These are phyloP conservation scores for Staphylotrichum longicolle DNA, from an alignment of 495 filamentous ascomycete genomes.

Conservation along the genomic window DNA sequence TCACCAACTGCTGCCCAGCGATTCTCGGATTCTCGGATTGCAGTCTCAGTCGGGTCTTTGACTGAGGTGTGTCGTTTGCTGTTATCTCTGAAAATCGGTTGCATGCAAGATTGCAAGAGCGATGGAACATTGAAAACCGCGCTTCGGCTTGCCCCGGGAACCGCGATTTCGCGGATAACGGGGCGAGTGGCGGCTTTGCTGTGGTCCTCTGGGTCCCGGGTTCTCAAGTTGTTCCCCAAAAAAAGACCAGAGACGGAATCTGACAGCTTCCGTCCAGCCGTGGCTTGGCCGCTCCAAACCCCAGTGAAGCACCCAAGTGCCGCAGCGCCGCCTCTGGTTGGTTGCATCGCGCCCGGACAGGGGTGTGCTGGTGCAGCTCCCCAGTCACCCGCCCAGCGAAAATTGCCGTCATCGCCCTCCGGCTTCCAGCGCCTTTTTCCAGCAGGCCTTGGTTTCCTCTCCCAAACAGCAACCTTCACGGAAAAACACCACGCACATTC, in stretches of 20 bases:
- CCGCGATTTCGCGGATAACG: background rate
- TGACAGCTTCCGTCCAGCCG: slow-evolving; percentile 25
- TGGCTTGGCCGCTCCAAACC: slow-evolving; percentile 18
- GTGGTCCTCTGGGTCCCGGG: background rate
- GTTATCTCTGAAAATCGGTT: too few relatives aligned
- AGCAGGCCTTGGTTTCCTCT: slow-evolving; percentile 8
- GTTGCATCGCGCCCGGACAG: slow-evolving; percentile 13
- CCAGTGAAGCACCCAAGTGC: slow-evolving; percentile 11
- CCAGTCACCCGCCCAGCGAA: slow-evolving; percentile 16
- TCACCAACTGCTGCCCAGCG: too few relatives aligned
- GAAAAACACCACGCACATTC: background rate
- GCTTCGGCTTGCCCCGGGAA: slow-evolving; percentile 13
- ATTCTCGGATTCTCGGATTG: too few relatives aligned
- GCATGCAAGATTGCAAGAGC: too few relatives aligned
- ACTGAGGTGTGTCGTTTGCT: too few relatives aligned
- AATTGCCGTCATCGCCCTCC: slow-evolving; percentile 28
- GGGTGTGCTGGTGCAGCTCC: slow-evolving; percentile 2
- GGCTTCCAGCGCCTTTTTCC: slow-evolving; percentile 19
- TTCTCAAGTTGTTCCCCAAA: background rate
- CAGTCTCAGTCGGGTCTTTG: too few relatives aligned
- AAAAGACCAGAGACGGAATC: background rate
- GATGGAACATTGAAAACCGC: background rate
- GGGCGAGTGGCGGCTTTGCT: background rate
- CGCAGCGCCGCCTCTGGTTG: slow-evolving; percentile 22
- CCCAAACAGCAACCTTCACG: background rate